Evolutionary conservation across 2,329 filamentous ascomycete species (phyloP).

Genomic region (Botryotinia convoluta): DNA sequence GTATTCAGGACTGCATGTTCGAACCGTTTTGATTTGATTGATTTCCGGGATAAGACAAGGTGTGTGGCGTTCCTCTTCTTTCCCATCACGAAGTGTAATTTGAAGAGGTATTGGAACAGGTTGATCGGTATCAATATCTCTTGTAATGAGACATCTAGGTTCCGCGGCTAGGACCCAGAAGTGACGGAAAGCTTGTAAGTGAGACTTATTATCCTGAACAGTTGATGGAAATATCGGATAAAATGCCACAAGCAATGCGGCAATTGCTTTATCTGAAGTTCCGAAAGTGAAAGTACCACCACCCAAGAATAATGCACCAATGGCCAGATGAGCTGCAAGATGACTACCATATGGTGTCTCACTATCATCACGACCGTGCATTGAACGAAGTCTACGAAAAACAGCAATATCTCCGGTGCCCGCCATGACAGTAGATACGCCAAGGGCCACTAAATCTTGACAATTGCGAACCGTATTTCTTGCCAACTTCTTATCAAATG

Average conservation of each 20-base stretch:
- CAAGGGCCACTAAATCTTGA: constrained; percentile 81
- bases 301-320: constrained; percentile 86
- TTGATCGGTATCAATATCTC: constrained; percentile 80
- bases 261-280: constrained; percentile 82
- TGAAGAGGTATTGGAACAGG: constrained; percentile 72
- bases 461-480: constrained; percentile 84
- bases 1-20: constrained; percentile 55
- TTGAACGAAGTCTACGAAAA: constrained; percentile 77
- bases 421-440: constrained; percentile 87
- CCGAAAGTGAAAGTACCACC: constrained; percentile 91
- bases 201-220: constrained; percentile 90
- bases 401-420: constrained; percentile 87
- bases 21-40: constrained; percentile 46
- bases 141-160: constrained; percentile 80
- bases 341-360: constrained; percentile 92
- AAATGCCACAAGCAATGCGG: constrained; percentile 82
- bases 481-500: constrained; percentile 81
- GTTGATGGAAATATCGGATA: constrained; percentile 89
- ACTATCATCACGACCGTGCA: constrained; percentile 82
- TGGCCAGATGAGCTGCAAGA: constrained; percentile 85
- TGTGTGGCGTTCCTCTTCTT: constrained; percentile 33
- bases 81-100: constrained; percentile 44
- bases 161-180: constrained; percentile 96
- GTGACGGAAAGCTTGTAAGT: constrained; percentile 93
- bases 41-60: constrained; percentile 48